Percentiles rank a stretch among this genome's conserved stretches.
Conservation (phyloP, 2,329 filamentous ascomycete species). For the Chrysoporthe austroafricana region DNA sequence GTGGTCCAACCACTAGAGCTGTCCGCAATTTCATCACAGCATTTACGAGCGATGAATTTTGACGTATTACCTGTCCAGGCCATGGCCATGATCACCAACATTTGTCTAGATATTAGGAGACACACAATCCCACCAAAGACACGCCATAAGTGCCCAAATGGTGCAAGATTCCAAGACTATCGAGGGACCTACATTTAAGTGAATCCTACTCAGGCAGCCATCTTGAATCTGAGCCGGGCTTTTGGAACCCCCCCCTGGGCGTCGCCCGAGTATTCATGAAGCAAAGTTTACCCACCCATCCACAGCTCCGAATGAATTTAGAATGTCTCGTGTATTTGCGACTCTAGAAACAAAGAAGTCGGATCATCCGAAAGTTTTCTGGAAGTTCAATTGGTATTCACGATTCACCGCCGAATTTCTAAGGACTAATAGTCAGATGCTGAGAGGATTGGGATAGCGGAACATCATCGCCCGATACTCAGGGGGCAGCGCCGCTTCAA, state of each 20-base stretch:
- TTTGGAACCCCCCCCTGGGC: too few relatives aligned
- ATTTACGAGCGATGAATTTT: neutral
- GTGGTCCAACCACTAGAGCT: too few relatives aligned
- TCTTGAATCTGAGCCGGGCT: neutral
- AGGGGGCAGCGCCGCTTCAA: conserved; percentile 3
- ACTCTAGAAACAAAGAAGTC: too few relatives aligned
- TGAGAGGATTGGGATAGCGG: conserved; percentile 9
- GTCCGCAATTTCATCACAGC: neutral
- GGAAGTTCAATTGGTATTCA: too few relatives aligned
- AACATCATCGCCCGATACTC: conserved; percentile 13
- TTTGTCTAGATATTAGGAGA: neutral
- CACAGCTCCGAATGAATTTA: neutral
- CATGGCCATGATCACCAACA: neutral
- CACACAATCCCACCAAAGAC: neutral
- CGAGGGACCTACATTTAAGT: too few relatives aligned
- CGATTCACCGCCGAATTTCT: too few relatives aligned
- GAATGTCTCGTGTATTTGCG: too few relatives aligned
- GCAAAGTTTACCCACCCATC: neutral
- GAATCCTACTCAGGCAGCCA: too few relatives aligned
- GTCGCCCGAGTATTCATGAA: neutral
- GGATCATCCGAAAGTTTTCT: too few relatives aligned
- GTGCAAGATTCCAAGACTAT: too few relatives aligned
- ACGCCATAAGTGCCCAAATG: too few relatives aligned
- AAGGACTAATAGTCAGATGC: neutral
- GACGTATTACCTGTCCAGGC: neutral